Percentiles rank a stretch among this genome's conserved stretches.
These are phyloP conservation scores for Coleophoma cylindrospora DNA, from an alignment of 2,329 filamentous ascomycete species.

Conservation along the genomic window DNA sequence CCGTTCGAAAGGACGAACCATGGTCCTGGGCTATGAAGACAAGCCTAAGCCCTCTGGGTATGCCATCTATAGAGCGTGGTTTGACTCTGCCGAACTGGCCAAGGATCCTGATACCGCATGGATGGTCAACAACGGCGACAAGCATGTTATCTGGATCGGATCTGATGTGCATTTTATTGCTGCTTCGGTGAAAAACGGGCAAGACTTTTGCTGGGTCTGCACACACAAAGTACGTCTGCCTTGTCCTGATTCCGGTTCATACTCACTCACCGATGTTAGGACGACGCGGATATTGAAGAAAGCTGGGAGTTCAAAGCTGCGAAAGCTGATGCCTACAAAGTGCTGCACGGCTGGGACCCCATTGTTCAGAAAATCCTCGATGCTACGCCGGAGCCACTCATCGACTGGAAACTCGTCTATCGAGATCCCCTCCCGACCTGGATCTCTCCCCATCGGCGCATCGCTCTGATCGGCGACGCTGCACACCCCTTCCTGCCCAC, in stretches of 20 bases:
- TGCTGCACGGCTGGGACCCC: conserved; percentile 18
- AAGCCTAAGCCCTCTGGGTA: conserved; percentile 36
- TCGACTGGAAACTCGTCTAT: conserved; percentile 27
- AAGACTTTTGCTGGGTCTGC: conserved; percentile 49
- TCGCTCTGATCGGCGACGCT: conserved; percentile 31
- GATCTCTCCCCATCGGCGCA: conserved; percentile 19
- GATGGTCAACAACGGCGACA: conserved; percentile 37
- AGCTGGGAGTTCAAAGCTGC: conserved; percentile 30
- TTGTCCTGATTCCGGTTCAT: too few relatives aligned
- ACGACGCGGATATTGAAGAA: conserved; percentile 38
- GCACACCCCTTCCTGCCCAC: conserved; percentile 34
- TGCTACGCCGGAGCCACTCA: conserved; percentile 16
- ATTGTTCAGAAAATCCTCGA: conserved; percentile 18
- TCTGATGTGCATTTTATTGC: conserved; percentile 47
- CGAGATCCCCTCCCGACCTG: conserved; percentile 24
- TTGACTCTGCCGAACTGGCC: conserved; percentile 25
- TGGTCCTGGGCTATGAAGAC: conserved; percentile 32
- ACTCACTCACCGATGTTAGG: conserved; percentile 1
- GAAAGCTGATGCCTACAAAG: conserved; percentile 9
- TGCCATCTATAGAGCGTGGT: conserved; percentile 35
- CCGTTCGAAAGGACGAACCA: conserved; percentile 22
- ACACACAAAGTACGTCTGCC: conserved; percentile 36
- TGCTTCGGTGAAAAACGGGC: conserved; percentile 45
- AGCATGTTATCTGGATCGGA: conserved; percentile 45
- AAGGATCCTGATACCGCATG: conserved; percentile 26